These are phyloP conservation scores for Fusarium bactridioides DNA, from an alignment of 2,329 filamentous ascomycete genomes.

Conservation along the genomic window DNA sequence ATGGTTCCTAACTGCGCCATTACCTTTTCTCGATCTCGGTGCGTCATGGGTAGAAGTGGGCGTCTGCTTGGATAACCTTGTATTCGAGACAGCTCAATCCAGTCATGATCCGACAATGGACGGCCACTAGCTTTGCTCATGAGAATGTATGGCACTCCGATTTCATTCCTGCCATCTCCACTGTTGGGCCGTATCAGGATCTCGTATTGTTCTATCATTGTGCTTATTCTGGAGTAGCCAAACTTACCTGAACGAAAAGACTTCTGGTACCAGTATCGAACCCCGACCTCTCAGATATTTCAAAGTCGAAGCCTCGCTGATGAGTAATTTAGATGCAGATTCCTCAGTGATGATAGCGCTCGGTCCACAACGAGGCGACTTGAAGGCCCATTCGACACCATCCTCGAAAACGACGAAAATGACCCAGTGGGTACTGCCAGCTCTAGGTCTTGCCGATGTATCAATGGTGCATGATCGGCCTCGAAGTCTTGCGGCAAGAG, in stretches of 20 bases:
- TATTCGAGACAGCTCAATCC: background rate
- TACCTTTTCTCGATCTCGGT: background rate
- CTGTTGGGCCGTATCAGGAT: background rate
- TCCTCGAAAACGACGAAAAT: background rate
- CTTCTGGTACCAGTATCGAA: background rate
- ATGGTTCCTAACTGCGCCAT: background rate
- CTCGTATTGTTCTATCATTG: background rate
- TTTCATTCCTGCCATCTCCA: fast-evolving
- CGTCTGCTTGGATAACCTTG: background rate
- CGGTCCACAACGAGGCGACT: background rate
- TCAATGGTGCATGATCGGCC: background rate
- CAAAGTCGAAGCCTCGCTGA: fast-evolving
- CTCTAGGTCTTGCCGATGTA: background rate
- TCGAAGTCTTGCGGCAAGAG: fast-evolving
- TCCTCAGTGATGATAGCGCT: background rate
- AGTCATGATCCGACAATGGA: background rate
- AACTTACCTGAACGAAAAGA: background rate
- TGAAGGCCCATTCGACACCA: background rate
- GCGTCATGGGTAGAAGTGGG: background rate
- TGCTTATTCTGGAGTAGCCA: background rate
- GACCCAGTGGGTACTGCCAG: background rate
- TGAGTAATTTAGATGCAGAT: background rate
- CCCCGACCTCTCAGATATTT: background rate
- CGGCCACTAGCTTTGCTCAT: background rate
- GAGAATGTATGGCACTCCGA: background rate